Evolutionary conservation across 495 filamentous ascomycete species (phyloP).

Genomic region (Choiromyces venosus): DNA sequence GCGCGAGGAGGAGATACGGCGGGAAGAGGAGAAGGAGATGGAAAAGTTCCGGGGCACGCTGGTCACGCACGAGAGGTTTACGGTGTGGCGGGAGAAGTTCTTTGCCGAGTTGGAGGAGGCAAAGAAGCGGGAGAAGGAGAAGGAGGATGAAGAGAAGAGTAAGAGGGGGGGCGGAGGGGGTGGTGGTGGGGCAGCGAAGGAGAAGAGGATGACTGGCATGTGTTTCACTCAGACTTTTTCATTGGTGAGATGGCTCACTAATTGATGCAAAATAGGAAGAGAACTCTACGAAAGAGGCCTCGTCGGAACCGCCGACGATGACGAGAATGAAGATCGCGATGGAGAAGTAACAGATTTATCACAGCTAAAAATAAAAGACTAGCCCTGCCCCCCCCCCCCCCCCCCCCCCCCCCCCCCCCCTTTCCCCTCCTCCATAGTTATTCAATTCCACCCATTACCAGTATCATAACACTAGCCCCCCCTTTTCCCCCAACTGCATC

Average conservation of each 20-base stretch:
- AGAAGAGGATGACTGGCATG: slow-evolving; percentile 44
- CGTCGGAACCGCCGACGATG: slow-evolving; percentile 35
- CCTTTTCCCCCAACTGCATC: not conserved
- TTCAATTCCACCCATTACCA: not conserved
- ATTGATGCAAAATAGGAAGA: slow-evolving; percentile 20
- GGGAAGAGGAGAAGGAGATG: slow-evolving; percentile 86
- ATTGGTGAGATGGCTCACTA: not conserved
- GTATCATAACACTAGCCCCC: slow-evolving; percentile 14
- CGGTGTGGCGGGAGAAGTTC: slow-evolving; percentile 76
- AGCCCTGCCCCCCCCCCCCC: too few species aligned
- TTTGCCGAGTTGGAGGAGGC: slow-evolving; percentile 64
- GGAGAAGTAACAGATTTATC: slow-evolving; percentile 35
- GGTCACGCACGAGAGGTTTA: slow-evolving; percentile 78
- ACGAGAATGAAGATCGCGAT: slow-evolving; percentile 30
- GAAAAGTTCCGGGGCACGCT: slow-evolving; percentile 88
- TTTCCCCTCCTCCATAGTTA: slow-evolving; percentile 11
- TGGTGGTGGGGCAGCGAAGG: slow-evolving; percentile 35
- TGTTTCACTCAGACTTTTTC: not conserved
- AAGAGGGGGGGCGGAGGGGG: slow-evolving; percentile 29
- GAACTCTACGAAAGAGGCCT: slow-evolving; percentile 39
- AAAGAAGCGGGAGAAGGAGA: slow-evolving; percentile 25
- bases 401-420: too few species aligned
- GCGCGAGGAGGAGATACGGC: slow-evolving; percentile 60
- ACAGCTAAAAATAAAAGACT: slow-evolving; percentile 38
- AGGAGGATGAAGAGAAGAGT: slow-evolving; percentile 31